phyloP scores from a whole-genome alignment of 768 basidiomycete species.

The Tulasnella sp. region DNA sequence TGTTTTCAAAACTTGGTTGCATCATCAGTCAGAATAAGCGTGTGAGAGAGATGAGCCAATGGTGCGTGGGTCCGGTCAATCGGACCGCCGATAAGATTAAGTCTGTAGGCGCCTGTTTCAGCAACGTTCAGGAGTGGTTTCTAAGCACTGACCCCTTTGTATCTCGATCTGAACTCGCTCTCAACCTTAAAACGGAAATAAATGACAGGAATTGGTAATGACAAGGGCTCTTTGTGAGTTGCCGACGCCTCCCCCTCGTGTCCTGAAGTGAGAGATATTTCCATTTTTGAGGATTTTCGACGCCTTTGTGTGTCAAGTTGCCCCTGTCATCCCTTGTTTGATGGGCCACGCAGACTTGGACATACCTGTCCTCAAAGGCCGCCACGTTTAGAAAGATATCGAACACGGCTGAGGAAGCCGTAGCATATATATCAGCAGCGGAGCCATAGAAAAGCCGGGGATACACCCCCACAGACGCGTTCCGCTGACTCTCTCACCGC shows the following conservation, averaged over 20 bases:
- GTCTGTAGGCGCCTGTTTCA: neutral
- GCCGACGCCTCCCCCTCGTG: neutral
- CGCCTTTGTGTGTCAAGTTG: neutral
- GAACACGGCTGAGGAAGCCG: neutral
- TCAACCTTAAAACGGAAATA: neutral
- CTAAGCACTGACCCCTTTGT: neutral
- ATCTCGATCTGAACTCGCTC: neutral
- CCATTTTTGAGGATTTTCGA: neutral
- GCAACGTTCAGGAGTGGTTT: neutral
- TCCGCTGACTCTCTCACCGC: conserved; percentile 5
- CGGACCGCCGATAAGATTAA: conserved; percentile 4
- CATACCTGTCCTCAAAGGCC: neutral
- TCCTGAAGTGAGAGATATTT: neutral
- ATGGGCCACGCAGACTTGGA: neutral
- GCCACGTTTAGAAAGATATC: neutral
- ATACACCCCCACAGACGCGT: neutral
- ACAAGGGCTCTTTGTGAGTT: conserved; percentile 1
- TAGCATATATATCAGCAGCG: no score
- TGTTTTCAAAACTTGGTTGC: neutral
- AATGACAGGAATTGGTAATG: neutral
- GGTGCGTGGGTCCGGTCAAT: neutral
- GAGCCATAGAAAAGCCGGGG: conserved; percentile 7
- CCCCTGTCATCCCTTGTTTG: neutral
- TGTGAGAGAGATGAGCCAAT: conserved; percentile 10
- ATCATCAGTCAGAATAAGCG: neutral